Conservation (phyloP, 345 rosid genomes). For the Angophora floribunda region DNA sequence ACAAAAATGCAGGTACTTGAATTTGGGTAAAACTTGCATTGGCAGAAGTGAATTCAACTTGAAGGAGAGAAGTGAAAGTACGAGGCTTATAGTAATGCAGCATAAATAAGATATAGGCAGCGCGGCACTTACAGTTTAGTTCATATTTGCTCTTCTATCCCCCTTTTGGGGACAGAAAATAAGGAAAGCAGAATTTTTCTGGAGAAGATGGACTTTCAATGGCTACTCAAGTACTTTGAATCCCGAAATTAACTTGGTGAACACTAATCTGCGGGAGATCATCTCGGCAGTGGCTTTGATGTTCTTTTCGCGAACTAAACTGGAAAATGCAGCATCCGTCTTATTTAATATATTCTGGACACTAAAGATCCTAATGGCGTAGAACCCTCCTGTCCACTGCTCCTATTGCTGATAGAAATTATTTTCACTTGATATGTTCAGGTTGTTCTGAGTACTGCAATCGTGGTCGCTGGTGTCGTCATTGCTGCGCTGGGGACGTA, state of each 20-base stretch:
- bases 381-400: background rate
- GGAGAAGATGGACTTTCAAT: background rate
- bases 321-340: background rate
- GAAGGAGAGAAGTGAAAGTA: background rate
- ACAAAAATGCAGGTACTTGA: conserved; percentile 46
- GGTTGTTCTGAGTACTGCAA: conserved; percentile 10
- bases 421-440: background rate
- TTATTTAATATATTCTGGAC: background rate
- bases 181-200: background rate
- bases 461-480: conserved; percentile 32
- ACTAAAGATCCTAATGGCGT: background rate
- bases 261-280: background rate
- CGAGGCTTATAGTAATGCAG: background rate
- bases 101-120: background rate
- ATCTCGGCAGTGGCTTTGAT: background rate
- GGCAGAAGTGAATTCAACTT: background rate
- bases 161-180: background rate
- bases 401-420: background rate
- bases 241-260: background rate
- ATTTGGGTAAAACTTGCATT: background rate
- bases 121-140: background rate
- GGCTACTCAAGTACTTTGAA: background rate
- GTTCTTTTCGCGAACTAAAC: background rate
- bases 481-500: conserved; percentile 64
- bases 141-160: background rate